Percentiles rank a stretch among this genome's conserved stretches.
phyloP scores from a whole-genome alignment of 2,329 filamentous ascomycete species.

The Albophoma yamanashiensis region DNA sequence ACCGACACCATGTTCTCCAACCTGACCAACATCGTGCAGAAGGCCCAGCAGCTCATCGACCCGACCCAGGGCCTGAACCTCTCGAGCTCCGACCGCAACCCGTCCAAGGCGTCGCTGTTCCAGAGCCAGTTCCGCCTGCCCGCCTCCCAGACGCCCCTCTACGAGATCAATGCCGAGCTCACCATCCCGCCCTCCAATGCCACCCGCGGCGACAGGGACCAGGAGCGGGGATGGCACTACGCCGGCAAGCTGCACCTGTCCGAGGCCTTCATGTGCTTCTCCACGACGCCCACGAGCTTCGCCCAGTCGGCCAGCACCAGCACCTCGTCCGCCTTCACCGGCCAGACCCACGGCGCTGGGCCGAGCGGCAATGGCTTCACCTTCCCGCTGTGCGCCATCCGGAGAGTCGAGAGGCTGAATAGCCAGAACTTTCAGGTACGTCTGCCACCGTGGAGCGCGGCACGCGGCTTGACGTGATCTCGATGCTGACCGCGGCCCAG shows the following conservation, averaged over 20 bases:
- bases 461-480: neutral
- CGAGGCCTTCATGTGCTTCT: conserved; percentile 94
- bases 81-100: conserved; percentile 65
- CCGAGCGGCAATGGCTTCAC: conserved; percentile 95
- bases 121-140: conserved; percentile 94
- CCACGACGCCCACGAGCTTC: conserved; percentile 84
- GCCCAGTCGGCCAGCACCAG: conserved; percentile 66
- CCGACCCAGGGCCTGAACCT: conserved; percentile 67
- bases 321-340: conserved; percentile 76
- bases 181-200: conserved; percentile 68
- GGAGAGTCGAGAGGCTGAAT: conserved; percentile 84
- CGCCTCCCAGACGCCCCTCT: conserved; percentile 80
- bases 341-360: conserved; percentile 84
- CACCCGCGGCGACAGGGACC: conserved; percentile 59
- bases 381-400: conserved; percentile 81
- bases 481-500: conserved; percentile 20
- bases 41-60: conserved; percentile 91
- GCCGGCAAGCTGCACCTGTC: conserved; percentile 87
- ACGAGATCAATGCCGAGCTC: conserved; percentile 94
- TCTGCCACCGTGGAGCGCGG: neutral
- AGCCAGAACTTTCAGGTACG: conserved; percentile 72
- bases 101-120: conserved; percentile 87
- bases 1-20: conserved; percentile 45
- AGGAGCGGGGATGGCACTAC: conserved; percentile 74
- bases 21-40: conserved; percentile 76